phyloP scores from a whole-genome alignment of 2,329 filamentous ascomycete species.

The Davidsoniella virescens region DNA sequence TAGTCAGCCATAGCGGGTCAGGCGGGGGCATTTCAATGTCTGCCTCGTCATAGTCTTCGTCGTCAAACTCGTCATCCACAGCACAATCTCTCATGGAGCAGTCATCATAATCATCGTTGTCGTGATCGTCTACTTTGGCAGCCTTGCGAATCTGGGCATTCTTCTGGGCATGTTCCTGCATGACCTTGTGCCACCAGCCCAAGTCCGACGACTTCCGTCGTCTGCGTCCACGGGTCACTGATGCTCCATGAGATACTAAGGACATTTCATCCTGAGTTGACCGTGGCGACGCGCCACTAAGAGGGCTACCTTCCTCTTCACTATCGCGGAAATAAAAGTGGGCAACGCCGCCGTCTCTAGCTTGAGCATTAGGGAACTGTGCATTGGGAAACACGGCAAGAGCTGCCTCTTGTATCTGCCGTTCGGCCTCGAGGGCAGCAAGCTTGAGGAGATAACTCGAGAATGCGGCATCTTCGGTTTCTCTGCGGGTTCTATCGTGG shows the following conservation, averaged over 20 bases:
- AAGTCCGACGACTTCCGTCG: conserved; percentile 47
- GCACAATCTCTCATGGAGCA: conserved; percentile 18
- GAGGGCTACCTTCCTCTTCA: conserved; percentile 37
- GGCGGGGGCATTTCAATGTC: conserved; percentile 18
- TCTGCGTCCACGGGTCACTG: conserved; percentile 16
- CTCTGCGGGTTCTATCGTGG: conserved; percentile 29
- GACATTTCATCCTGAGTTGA: conserved; percentile 3
- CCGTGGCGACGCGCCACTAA: neutral
- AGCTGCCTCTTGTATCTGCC: conserved; percentile 61
- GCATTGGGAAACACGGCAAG: conserved; percentile 45
- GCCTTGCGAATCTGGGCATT: conserved; percentile 31
- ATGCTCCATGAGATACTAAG: conserved; percentile 14
- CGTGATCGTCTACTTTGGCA: neutral
- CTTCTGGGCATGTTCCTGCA: conserved; percentile 61
- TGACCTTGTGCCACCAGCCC: conserved; percentile 62
- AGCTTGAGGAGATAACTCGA: conserved; percentile 64
- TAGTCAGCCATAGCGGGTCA: conserved; percentile 22
- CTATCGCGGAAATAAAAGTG: conserved; percentile 55
- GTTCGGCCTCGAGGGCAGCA: conserved; percentile 64
- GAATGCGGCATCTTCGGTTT: conserved; percentile 60
- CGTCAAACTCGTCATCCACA: conserved; percentile 5
- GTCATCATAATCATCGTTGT: neutral
- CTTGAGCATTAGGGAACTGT: conserved; percentile 43
- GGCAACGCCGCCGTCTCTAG: conserved; percentile 52
- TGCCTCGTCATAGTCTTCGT: conserved; percentile 16